These are phyloP conservation scores for Davidsoniella eucalypti DNA, from an alignment of 2,329 filamentous ascomycete genomes.

Conservation along the genomic window DNA sequence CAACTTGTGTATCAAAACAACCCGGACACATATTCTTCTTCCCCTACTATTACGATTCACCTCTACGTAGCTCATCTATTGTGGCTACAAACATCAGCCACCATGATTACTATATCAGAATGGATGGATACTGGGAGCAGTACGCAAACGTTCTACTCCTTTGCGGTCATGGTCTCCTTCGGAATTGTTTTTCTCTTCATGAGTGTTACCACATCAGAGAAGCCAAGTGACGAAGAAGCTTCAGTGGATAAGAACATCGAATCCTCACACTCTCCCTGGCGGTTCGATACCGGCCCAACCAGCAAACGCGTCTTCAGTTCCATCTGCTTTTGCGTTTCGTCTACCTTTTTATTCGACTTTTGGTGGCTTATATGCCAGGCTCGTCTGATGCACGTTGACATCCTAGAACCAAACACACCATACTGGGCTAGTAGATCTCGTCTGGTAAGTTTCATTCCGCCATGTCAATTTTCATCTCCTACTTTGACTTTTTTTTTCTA, in stretches of 20 bases:
- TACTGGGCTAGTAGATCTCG: conserved; percentile 6
- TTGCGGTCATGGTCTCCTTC: no score
- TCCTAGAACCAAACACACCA: conserved; percentile 4
- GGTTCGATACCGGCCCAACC: conserved; percentile 9
- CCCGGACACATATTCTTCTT: no score
- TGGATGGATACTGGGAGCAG: no score
- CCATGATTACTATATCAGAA: no score
- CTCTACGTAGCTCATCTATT: no score
- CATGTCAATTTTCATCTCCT: neutral
- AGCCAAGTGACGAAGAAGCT: neutral
- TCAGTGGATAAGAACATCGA: neutral
- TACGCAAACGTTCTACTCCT: no score
- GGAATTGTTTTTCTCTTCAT: neutral
- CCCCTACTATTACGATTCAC: no score
- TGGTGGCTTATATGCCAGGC: conserved; percentile 10
- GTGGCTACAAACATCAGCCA: no score
- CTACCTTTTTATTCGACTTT: conserved; percentile 4
- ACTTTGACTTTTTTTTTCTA: neutral
- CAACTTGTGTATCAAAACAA: no score
- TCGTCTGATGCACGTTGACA: neutral
- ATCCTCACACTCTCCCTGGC: conserved; percentile 2
- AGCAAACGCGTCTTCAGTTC: conserved; percentile 8
- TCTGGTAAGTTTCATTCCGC: conserved; percentile 5
- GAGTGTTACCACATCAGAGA: neutral
- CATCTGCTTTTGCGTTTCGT: conserved; percentile 2